Conservation (phyloP, 805 yeast genomes). For the Candida silvicultrix region DNA sequence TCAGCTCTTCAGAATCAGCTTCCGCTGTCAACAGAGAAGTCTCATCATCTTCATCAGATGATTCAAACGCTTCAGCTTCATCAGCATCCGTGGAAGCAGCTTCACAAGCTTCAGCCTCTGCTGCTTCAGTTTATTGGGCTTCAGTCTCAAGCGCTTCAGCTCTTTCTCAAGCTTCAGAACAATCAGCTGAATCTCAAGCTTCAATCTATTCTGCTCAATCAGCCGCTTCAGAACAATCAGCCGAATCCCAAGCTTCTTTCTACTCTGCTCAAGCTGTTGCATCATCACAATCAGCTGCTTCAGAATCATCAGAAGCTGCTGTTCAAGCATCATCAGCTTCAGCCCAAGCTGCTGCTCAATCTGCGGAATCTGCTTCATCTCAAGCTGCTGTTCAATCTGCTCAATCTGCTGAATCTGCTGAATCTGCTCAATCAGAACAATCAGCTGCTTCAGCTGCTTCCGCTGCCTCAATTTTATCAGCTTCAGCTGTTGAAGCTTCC, state of each 20-base stretch:
- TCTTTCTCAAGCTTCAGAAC: slow-evolving; percentile 11
- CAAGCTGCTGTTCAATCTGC: slow-evolving; percentile 12
- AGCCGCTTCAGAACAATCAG: slow-evolving; percentile 9
- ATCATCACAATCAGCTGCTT: slow-evolving; percentile 10
- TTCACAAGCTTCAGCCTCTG: too few relatives aligned
- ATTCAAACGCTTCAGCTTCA: slow-evolving; percentile 13
- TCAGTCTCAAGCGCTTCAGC: slow-evolving; percentile 15
- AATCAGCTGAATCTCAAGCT: slow-evolving; percentile 11
- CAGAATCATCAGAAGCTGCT: slow-evolving; percentile 15
- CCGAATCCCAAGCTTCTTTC: slow-evolving; percentile 20
- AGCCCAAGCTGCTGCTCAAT: slow-evolving; percentile 13
- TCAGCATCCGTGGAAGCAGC: background rate
- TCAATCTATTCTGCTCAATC: slow-evolving; percentile 6
- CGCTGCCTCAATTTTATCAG: slow-evolving; percentile 14
- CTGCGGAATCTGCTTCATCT: slow-evolving; percentile 12
- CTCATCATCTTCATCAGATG: slow-evolving; percentile 15
- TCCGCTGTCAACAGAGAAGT: slow-evolving; percentile 6
- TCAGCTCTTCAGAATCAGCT: background rate
- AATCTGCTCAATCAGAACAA: slow-evolving; percentile 17
- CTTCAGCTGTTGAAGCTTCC: slow-evolving; percentile 17
- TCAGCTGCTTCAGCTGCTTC: slow-evolving; percentile 20
- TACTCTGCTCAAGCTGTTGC: slow-evolving; percentile 14
- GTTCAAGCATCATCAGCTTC: slow-evolving; percentile 11
- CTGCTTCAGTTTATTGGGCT: too few relatives aligned
- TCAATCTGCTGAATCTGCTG: slow-evolving; percentile 11